Evolutionary conservation across 1,284 basidiomycete genomes (phyloP).

Genomic region (Leucoagaricus sp.): DNA sequence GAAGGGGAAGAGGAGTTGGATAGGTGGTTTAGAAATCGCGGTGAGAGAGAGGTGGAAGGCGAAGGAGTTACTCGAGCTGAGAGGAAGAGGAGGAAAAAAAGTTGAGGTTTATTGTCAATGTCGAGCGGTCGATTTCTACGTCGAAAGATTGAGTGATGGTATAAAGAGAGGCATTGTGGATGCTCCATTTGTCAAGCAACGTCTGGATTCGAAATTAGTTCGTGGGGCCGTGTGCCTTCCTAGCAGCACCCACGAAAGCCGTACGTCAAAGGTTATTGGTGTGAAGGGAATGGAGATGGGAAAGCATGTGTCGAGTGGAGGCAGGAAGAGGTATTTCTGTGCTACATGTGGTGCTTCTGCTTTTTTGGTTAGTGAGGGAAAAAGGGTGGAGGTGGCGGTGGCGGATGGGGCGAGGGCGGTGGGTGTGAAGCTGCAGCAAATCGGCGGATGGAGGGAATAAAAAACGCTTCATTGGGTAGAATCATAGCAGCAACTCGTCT

Average conservation of each 20-base stretch:
- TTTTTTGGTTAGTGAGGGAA: constrained; percentile 5
- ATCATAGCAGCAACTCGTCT: constrained; percentile 21
- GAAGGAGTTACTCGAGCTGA: too few species aligned
- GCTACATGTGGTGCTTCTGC: constrained; percentile 13
- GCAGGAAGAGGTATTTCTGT: constrained; percentile 13
- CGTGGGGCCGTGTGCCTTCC: constrained; percentile 35
- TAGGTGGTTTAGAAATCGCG: constrained; percentile 14
- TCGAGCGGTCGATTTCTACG: constrained; percentile 25
- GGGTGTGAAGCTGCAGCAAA: too few species aligned
- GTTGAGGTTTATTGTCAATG: constrained; percentile 33
- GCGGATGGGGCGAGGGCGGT: constrained; percentile 5
- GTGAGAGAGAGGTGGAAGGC: constrained; percentile 22
- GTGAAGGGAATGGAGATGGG: constrained; percentile 11
- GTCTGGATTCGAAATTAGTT: constrained; percentile 32
- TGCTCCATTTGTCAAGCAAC: constrained; percentile 32
- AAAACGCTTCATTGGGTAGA: too few species aligned
- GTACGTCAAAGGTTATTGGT: constrained; percentile 17
- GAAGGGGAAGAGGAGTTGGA: not conserved
- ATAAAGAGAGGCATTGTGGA: constrained; percentile 34
- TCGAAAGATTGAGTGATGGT: constrained; percentile 33
- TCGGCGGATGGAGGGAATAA: too few species aligned
- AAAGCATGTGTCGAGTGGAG: constrained; percentile 13
- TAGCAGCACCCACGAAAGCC: too few species aligned
- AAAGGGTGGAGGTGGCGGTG: constrained; percentile 9
- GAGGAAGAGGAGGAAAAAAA: constrained; percentile 10